A percentile compares a stretch with the other conserved stretches of the same genome.
Conservation (phyloP, 2,329 filamentous ascomycete species). For the Botrytis fabae region DNA sequence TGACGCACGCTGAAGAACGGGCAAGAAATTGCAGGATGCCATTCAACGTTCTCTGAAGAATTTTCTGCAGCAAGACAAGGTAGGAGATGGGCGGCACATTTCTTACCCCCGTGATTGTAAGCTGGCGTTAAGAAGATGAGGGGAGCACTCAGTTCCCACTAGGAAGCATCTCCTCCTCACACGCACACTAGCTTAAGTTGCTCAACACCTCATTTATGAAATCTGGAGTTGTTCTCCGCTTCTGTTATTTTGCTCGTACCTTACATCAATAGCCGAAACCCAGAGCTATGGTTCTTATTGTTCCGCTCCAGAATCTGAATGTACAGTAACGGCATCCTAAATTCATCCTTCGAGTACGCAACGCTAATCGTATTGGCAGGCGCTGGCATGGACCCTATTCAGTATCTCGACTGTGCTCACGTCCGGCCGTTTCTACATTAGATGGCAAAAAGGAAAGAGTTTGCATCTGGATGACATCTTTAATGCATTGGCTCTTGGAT, state of each 20-base stretch:
- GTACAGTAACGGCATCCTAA: not conserved
- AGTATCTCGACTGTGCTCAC: slow-evolving; percentile 15
- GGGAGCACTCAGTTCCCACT: not conserved
- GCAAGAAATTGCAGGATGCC: not conserved
- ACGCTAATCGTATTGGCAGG: not conserved
- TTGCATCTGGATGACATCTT: slow-evolving; percentile 11
- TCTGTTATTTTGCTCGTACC: not conserved
- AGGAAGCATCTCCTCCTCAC: not conserved
- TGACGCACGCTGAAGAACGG: not conserved
- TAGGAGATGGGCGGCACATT: not conserved
- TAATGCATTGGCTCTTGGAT: slow-evolving; percentile 12
- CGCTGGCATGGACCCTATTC: slow-evolving; percentile 20
- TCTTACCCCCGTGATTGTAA: not conserved
- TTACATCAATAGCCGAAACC: not conserved
- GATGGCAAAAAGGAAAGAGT: slow-evolving; percentile 2
- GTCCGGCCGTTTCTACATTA: slow-evolving; percentile 7
- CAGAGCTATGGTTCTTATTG: slow-evolving; percentile 9
- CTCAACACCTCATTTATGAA: not conserved
- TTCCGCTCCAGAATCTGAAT: slow-evolving; percentile 12
- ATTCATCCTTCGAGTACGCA: not conserved
- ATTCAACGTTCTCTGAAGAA: not conserved
- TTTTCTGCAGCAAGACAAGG: not conserved
- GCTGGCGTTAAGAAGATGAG: not conserved
- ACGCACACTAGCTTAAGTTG: not conserved
- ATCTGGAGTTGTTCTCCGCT: not conserved